phyloP scores from a whole-genome alignment of 371 early-diverging fungal species.

The Rhizomucor pusillus region DNA sequence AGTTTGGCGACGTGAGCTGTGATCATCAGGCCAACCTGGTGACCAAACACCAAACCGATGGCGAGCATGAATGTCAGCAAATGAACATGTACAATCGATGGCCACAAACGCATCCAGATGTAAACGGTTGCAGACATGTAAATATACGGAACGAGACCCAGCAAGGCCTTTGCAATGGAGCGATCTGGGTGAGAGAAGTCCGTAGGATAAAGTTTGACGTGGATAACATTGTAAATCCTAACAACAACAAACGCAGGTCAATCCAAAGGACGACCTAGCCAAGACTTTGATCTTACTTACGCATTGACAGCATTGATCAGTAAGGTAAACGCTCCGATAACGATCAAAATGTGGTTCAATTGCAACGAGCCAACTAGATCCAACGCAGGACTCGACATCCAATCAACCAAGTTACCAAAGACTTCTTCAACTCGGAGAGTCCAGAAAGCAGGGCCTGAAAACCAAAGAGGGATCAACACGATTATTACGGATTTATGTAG shows the following conservation, averaged over 20 bases:
- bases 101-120: constrained; percentile 74
- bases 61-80: constrained; percentile 67
- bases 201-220: constrained; percentile 29
- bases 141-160: constrained; percentile 66
- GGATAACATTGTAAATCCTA: constrained; percentile 30
- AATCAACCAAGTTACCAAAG: constrained; percentile 21
- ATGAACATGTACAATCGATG: constrained; percentile 61
- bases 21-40: constrained; percentile 83
- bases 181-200: constrained; percentile 38
- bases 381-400: constrained; percentile 15
- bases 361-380: constrained; percentile 51
- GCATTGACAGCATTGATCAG: constrained; percentile 58
- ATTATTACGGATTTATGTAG: no score
- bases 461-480: no score
- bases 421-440: constrained; percentile 32
- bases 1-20: constrained; percentile 83
- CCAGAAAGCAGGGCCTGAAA: constrained; percentile 44
- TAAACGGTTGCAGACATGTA: constrained; percentile 51
- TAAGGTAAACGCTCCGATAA: constrained; percentile 53
- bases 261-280: no score
- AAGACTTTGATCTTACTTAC: constrained; percentile 41
- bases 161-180: constrained; percentile 52
- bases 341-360: constrained; percentile 60
- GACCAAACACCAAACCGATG: constrained; percentile 78
- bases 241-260: background rate